Base-by-base conservation (phyloP, 2,329 filamentous ascomycete genomes). In the Trichophyton rubrum region DNA sequence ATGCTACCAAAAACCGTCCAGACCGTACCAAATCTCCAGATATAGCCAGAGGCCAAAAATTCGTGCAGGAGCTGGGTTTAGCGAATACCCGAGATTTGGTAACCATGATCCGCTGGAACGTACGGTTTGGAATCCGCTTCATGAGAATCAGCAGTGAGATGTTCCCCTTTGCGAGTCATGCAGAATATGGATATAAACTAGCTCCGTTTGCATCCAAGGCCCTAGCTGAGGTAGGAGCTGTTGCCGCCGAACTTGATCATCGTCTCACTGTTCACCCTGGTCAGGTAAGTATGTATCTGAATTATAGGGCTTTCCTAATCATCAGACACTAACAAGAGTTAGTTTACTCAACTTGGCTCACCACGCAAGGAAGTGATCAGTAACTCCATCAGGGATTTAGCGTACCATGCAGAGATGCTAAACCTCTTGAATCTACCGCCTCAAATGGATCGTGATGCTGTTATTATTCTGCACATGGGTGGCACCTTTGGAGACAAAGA, bases 401-500 rank as follows among this genome's bases (percentile, higher is more conserved):
- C 88, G 56, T 97, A 95, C 64, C 92, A 96, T 67, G 84, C 89
- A 56, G 91, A 97, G 72, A 75, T 97, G 81, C 80, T 96, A 0
- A 81, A 82, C 2, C 79, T 95, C 0, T 79, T 96, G 6, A 85
- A 84, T 59, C 77, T 97, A 0, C 89, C 90, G 0, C 81, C 85
- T 17, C 90, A 96, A 70, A 80, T 85, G 65, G 78, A 97, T 67
- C 84, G 85, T 33, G 90, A 96, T 70, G 92, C 92, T 1, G 85
- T 97, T 60, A 95, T 96, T 88, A 90, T 97, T 60, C 69, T 97
- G 7, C 92, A 97, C 70, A 89, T 97, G 82, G 92, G 92, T 15
- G 92, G 92, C 7, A 83, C 87, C 0, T 96, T 92, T 68, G 91
- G 91, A 4, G 89, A 95, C 71, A 97, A 95, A 71, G 77, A 73